Percentiles rank a stretch among this genome's conserved stretches.
Conservation (phyloP, 768 basidiomycete genomes). For the Podaxis rugospora region DNA sequence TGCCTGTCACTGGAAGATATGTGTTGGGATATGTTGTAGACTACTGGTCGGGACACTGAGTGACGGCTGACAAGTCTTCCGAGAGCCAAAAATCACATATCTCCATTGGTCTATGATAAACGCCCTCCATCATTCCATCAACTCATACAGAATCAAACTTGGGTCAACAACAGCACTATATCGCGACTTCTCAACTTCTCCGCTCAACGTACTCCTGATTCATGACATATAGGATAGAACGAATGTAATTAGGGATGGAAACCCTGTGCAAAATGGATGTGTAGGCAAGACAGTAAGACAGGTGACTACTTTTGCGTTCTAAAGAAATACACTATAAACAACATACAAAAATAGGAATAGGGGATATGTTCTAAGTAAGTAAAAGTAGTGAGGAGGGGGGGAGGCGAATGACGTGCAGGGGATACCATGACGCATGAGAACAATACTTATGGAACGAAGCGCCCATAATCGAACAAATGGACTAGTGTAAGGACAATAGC, state of each 20-base stretch:
- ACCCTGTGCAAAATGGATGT: neutral
- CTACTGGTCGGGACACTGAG: too few relatives aligned
- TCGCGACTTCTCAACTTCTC: neutral
- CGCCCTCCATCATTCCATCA: too few relatives aligned
- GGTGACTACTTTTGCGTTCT: slow-evolving; percentile 1
- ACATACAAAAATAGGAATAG: neutral
- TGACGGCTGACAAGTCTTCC: neutral
- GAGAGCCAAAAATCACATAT: neutral
- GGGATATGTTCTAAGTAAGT: slow-evolving; percentile 2
- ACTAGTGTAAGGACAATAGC: neutral
- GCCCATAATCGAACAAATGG: neutral
- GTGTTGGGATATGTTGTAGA: neutral
- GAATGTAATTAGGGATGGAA: neutral
- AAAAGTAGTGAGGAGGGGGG: neutral
- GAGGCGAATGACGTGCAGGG: neutral
- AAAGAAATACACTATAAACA: slow-evolving; percentile 1
- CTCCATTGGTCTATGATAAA: neutral
- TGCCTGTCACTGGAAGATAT: neutral
- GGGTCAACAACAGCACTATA: neutral
- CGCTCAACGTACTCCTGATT: neutral
- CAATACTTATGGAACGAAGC: neutral
- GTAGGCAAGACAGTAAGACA: neutral
- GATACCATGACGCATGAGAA: neutral
- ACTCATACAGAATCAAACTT: slow-evolving; percentile 1
- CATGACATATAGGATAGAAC: neutral